These are phyloP conservation scores for Tricholoma bakamatsutake DNA, from an alignment of 768 basidiomycete species.

Conservation along the genomic window DNA sequence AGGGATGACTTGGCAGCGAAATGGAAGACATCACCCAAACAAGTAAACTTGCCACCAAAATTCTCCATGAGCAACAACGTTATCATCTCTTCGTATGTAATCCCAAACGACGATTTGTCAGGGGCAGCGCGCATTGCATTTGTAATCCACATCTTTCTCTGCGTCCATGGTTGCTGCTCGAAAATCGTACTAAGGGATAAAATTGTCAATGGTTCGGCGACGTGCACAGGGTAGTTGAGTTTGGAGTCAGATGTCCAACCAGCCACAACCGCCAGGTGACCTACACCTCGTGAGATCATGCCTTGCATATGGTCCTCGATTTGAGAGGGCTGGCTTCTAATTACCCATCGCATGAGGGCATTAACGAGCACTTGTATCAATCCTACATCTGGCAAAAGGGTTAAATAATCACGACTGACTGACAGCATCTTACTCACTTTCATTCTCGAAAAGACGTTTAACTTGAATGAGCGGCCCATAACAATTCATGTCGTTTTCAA, in stretches of 20 bases:
- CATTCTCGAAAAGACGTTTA: neutral
- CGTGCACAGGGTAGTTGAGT: neutral
- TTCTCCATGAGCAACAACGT: neutral
- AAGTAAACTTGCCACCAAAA: slow-evolving; percentile 8
- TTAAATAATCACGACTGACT: neutral
- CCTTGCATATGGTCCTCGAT: neutral
- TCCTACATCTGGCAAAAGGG: neutral
- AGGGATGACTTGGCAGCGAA: slow-evolving; percentile 2
- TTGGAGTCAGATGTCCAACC: neutral
- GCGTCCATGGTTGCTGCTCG: neutral
- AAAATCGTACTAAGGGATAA: slow-evolving; percentile 12
- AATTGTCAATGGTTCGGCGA: slow-evolving; percentile 12
- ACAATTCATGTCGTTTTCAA: neutral
- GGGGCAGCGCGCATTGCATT: slow-evolving; percentile 2
- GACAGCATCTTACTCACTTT: neutral
- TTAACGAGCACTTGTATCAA: neutral
- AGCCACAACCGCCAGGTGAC: neutral
- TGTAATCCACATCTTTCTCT: slow-evolving; percentile 3
- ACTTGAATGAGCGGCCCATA: neutral
- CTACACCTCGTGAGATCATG: neutral
- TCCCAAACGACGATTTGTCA: neutral
- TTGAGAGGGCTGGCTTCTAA: neutral
- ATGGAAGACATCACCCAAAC: slow-evolving; percentile 8
- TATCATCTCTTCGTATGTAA: neutral
- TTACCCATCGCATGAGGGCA: neutral